Percentiles rank a stretch among this genome's conserved stretches.
These are phyloP conservation scores for Blepharisma stoltei DNA, from an alignment of 73 alveolate species.

Conservation along the genomic window DNA sequence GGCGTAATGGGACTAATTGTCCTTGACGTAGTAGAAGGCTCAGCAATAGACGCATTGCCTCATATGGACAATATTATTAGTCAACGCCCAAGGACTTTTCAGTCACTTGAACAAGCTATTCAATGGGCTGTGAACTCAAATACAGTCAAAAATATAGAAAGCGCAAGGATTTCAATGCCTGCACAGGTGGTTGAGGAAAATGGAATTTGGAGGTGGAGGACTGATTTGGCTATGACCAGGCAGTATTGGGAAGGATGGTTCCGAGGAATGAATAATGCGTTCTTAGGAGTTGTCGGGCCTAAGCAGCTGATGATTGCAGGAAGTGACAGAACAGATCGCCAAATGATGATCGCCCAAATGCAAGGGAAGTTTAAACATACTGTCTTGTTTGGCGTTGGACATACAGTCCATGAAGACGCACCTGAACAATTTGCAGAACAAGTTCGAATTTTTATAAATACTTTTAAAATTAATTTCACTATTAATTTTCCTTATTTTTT, in stretches of 20 bases:
- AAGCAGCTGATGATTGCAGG: constrained; percentile 90
- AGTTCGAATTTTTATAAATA: constrained; percentile 61
- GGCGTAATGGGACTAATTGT: constrained; percentile 76
- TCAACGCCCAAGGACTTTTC: constrained; percentile 82
- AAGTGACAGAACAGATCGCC: constrained; percentile 94
- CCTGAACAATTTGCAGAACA: constrained; percentile 76
- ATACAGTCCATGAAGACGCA: constrained; percentile 89
- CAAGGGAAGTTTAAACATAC: constrained; percentile 93
- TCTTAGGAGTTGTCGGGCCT: constrained; percentile 78
- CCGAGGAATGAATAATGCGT: constrained; percentile 84
- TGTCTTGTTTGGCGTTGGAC: constrained; percentile 88
- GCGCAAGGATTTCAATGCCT: constrained; percentile 93
- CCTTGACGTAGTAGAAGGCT: constrained; percentile 97
- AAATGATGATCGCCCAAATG: constrained; percentile 95
- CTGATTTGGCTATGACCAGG: constrained; percentile 83
- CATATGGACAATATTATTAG: constrained; percentile 91
- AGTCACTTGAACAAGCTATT: constrained; percentile 80
- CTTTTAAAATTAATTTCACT: constrained; percentile 75
- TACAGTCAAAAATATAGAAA: constrained; percentile 79
- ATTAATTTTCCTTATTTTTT: too few relatives aligned
- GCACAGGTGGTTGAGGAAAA: constrained; percentile 63
- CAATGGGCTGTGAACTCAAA: constrained; percentile 70
- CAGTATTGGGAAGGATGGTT: constrained; percentile 96
- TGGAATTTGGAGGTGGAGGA: constrained; percentile 69
- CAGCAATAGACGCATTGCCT: constrained; percentile 97